Base-by-base conservation (phyloP, 1,284 basidiomycete genomes). In the Vanrija humicola region DNA sequence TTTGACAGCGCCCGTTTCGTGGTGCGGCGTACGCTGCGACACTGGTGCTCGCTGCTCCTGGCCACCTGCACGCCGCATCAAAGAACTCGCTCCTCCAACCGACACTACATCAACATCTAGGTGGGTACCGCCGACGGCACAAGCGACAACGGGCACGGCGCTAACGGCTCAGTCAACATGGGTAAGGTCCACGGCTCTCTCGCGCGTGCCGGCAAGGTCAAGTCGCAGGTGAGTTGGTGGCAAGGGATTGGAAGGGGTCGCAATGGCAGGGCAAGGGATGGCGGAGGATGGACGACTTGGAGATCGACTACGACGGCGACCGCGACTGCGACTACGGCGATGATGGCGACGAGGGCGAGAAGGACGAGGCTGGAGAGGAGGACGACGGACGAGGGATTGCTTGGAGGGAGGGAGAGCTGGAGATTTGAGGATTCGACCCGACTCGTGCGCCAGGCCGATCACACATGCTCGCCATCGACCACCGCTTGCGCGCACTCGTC, bases 161-260 rank as follows among this genome's bases (percentile, higher is more conserved):
- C 56, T 51, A 29, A 54, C 26, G 50, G 23, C 48, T 8, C 52
- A 70, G 64, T 59, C 74, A 75, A 58, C 48, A 82, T 81, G 80
- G 80, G 80, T 73, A 81, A 82, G 77, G 95, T 97, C 82, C 94
- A 98, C 89, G 94, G 95, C 80, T 97, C 94, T 78, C 92, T 98
- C 82, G 94, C 94, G 80, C 94, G 95, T 86, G 94, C 93, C 80
- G 94, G 93, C 81, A 97, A 98, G 87, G 94, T 98, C 85, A 96
- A 91, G 83, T 90, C 89, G 72, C 92, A 96, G 81, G 73, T 75
- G 64, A 65, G 68, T 49, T 14, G 19, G 42, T 21, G 45, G 14
- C 43, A 38, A 54, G 18, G 38, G 19, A 4, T 43, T 44, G 54
- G 39, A 18, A 15, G 29, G 50, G 34, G 7, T 5, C 4, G 34